Conservation (phyloP, 345 rosid species). For the Iberis pinnata region DNA sequence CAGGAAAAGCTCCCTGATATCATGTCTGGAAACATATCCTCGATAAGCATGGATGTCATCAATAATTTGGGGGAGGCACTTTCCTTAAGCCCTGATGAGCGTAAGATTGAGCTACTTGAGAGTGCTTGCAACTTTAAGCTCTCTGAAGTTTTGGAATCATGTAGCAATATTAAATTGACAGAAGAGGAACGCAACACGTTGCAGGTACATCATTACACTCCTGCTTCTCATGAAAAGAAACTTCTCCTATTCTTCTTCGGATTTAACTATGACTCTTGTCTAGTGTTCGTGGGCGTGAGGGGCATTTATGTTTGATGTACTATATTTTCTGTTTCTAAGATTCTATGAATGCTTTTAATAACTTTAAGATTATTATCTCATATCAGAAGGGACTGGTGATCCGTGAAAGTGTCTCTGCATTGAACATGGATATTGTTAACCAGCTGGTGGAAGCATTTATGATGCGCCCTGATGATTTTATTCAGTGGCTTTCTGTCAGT, state of each 20-base stretch:
- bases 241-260: background rate
- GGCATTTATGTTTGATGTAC: background rate
- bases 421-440: constrained; percentile 56
- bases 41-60: constrained; percentile 46
- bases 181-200: constrained; percentile 28
- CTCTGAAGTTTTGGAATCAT: constrained; percentile 34
- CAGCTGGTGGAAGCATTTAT: constrained; percentile 50
- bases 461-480: constrained; percentile 39
- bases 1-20: constrained; percentile 44
- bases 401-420: constrained; percentile 35
- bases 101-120: constrained; percentile 42
- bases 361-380: constrained; percentile 19
- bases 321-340: constrained; percentile 6
- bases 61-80: constrained; percentile 48
- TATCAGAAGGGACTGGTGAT: constrained; percentile 36
- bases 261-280: background rate
- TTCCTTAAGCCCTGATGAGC: constrained; percentile 41
- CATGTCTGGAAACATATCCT: constrained; percentile 37
- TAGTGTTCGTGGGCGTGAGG: background rate
- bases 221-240: background rate
- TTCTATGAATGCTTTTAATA: background rate
- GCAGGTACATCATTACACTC: constrained; percentile 23
- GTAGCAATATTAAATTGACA: constrained; percentile 26
- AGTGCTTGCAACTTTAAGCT: constrained; percentile 39
- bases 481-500: constrained; percentile 51